These are phyloP conservation scores for Perkinsus olseni DNA, from an alignment of 169 alveolate genomes.

Conservation along the genomic window DNA sequence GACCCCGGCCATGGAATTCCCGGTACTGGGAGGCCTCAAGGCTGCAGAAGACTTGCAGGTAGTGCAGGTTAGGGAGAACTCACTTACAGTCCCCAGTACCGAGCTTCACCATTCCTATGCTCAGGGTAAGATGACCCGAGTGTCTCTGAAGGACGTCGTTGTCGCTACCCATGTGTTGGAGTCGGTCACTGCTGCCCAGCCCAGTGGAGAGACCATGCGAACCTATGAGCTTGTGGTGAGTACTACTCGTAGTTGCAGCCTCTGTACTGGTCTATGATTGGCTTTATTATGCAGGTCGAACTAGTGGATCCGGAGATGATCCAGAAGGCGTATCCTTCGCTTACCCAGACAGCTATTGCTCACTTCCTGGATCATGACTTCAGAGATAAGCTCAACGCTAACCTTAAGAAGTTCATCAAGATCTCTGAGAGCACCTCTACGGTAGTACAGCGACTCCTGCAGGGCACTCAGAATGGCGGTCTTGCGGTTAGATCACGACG, in stretches of 20 bases:
- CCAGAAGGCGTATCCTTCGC: not conserved
- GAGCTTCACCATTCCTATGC: not conserved
- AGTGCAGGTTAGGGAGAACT: conserved; percentile 67
- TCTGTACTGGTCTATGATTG: no score
- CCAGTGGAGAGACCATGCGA: not conserved
- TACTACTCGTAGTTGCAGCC: no score
- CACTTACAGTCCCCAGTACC: no score
- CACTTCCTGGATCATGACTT: not conserved
- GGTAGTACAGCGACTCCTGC: not conserved
- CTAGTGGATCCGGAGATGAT: not conserved
- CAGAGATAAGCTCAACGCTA: not conserved
- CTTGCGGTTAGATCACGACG: not conserved
- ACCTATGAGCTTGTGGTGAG: not conserved
- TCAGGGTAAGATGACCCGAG: not conserved
- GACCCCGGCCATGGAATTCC: conserved; percentile 53
- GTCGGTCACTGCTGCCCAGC: not conserved
- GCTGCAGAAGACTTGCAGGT: conserved; percentile 40
- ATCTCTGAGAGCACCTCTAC: not conserved
- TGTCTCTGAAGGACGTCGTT: not conserved
- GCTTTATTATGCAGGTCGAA: not conserved
- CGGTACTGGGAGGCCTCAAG: conserved; percentile 31
- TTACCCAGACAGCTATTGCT: not conserved
- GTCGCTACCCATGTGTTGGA: not conserved
- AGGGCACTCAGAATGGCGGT: not conserved
- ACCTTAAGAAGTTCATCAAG: not conserved